Evolutionary conservation across 2,329 filamentous ascomycete genomes (phyloP).

Genomic region (Hypoxylon sp.): DNA sequence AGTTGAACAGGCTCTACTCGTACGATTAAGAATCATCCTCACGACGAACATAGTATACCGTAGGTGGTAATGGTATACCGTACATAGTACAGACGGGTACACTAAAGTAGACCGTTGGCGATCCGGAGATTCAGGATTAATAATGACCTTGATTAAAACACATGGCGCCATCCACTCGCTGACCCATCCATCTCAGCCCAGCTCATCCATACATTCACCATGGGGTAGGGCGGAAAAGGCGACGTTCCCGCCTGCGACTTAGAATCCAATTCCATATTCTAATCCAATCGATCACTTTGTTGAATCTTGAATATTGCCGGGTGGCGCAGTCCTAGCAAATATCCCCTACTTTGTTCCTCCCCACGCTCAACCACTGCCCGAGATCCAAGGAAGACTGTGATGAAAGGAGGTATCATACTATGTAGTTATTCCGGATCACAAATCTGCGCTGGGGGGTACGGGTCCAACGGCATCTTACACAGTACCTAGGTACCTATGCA

Average conservation of each 20-base stretch:
- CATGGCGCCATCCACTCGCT: constrained; percentile 9
- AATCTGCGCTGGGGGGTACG: constrained; percentile 1
- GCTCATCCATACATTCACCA: constrained; percentile 1
- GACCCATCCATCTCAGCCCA: not conserved
- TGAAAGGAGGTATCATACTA: constrained; percentile 7
- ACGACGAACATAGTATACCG: not conserved
- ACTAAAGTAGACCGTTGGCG: not conserved
- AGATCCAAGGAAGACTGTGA: not conserved
- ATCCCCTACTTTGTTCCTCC: constrained; percentile 1
- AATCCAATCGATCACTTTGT: not conserved
- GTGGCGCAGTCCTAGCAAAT: constrained; percentile 18
- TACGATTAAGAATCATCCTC: not conserved
- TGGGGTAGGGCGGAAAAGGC: constrained; percentile 10
- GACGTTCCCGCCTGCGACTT: constrained; percentile 3
- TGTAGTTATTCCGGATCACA: constrained; percentile 29
- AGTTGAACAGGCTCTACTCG: not conserved
- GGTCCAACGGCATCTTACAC: constrained; percentile 3
- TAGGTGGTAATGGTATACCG: too few species aligned
- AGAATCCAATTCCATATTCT: constrained; percentile 9
- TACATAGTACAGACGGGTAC: too few species aligned
- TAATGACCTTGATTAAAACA: not conserved
- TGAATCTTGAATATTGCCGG: constrained; percentile 17
- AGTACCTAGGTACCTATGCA: not conserved
- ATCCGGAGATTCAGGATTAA: constrained; percentile 1
- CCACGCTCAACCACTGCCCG: not conserved